These are phyloP conservation scores for Malus hybrid DNA, from an alignment of 331 rosid species.

Conservation along the genomic window DNA sequence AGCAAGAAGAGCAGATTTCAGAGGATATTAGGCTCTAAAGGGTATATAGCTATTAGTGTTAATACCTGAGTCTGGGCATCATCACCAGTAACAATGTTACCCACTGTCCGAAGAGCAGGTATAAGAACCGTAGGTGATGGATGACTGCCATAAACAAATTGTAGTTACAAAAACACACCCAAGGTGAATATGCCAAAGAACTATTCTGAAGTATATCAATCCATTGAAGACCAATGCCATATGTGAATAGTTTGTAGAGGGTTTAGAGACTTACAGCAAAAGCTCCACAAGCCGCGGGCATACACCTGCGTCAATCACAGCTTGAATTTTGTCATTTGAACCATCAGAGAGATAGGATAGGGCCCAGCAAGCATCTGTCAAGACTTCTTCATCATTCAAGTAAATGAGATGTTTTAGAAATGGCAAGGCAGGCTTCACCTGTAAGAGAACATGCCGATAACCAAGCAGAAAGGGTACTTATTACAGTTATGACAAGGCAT, in stretches of 20 bases:
- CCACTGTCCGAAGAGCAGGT: conserved; percentile 59
- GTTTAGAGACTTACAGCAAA: conserved; percentile 35
- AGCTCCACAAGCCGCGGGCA: conserved; percentile 60
- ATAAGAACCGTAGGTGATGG: conserved; percentile 49
- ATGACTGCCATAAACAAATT: conserved; percentile 37
- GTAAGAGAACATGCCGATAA: conserved; percentile 6
- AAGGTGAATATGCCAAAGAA: background rate
- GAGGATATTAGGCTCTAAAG: background rate
- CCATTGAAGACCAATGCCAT: background rate
- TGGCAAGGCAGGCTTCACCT: conserved; percentile 65
- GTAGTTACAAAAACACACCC: background rate
- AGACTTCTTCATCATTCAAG: conserved; percentile 52
- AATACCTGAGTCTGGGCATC: conserved; percentile 62
- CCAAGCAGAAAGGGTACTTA: background rate
- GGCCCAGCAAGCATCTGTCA: conserved; percentile 67
- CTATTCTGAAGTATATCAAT: background rate
- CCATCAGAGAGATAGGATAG: conserved; percentile 65
- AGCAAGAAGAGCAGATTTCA: background rate
- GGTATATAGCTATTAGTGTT: background rate
- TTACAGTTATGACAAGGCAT: background rate
- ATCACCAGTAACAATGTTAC: conserved; percentile 60
- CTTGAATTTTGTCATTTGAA: conserved; percentile 49
- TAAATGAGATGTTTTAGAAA: conserved; percentile 43
- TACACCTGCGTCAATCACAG: conserved; percentile 51
- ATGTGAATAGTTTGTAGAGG: background rate